Percentiles rank a stretch among this genome's conserved stretches.
Evolutionary conservation across 208 protist genomes (phyloP).

Genomic region (Leishmania mexicana): DNA sequence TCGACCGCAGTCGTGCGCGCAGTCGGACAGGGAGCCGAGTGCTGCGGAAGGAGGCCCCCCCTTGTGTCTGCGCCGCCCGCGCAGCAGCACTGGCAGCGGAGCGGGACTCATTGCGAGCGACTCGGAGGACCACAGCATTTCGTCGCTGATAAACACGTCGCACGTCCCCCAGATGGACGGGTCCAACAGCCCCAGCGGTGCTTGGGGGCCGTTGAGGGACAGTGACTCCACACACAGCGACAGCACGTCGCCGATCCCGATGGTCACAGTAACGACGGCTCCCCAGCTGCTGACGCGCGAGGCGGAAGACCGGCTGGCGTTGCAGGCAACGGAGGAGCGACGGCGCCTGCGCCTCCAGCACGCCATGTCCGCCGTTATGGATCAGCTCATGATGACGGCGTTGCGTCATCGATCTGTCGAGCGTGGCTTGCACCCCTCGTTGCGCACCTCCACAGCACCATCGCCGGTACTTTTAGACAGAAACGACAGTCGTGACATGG

Average conservation of each 20-base stretch:
- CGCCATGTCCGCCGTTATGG: conserved; percentile 2
- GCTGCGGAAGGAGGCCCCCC: neutral
- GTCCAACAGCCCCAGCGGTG: neutral
- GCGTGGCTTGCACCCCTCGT: conserved; percentile 22
- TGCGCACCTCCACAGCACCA: conserved; percentile 14
- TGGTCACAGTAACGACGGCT: neutral
- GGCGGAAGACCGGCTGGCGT: neutral
- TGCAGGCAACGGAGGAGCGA: neutral
- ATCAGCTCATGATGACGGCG: conserved; percentile 22
- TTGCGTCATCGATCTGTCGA: conserved; percentile 16
- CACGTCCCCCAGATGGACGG: conserved; percentile 5
- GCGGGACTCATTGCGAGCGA: conserved; percentile 1
- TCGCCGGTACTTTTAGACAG: neutral
- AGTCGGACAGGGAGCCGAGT: neutral
- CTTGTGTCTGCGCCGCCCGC: neutral
- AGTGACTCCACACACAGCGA: neutral
- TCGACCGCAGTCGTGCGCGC: neutral
- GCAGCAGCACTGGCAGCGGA: neutral
- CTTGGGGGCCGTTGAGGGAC: neutral
- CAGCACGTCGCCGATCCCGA: conserved; percentile 12
- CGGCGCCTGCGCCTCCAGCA: conserved; percentile 4
- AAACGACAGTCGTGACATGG: neutral
- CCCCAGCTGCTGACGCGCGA: conserved; percentile 12
- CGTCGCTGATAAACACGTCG: conserved; percentile 10
- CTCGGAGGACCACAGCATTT: conserved; percentile 12